These are phyloP conservation scores for Leishmania mexicana DNA, from an alignment of 208 protist species.

Conservation along the genomic window DNA sequence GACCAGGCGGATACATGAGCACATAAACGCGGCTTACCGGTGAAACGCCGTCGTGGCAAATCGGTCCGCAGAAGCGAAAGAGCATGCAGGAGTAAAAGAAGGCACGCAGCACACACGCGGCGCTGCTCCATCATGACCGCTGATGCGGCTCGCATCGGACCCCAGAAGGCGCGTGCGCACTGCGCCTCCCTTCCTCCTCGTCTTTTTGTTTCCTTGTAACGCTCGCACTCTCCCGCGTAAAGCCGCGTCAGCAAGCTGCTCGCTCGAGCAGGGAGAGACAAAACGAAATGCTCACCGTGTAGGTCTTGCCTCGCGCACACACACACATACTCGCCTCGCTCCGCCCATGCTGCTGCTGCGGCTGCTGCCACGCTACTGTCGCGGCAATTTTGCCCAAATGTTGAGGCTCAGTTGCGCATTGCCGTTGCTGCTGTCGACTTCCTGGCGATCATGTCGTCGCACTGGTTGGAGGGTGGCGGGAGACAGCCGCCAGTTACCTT, in stretches of 20 bases:
- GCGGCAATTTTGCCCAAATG: neutral
- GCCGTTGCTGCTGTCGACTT: neutral
- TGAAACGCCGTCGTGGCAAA: neutral
- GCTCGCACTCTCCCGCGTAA: neutral
- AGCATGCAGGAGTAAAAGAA: neutral
- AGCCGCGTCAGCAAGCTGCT: neutral
- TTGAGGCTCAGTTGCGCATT: neutral
- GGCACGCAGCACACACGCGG: neutral
- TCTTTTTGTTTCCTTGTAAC: neutral
- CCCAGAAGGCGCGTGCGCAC: neutral
- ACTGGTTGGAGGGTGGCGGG: neutral
- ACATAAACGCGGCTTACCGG: neutral
- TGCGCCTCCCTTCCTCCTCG: neutral
- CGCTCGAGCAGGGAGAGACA: neutral
- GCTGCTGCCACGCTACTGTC: neutral
- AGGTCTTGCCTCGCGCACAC: neutral
- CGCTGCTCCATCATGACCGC: neutral
- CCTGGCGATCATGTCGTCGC: neutral
- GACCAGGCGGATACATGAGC: neutral
- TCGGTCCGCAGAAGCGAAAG: neutral
- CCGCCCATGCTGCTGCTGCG: neutral
- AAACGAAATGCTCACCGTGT: neutral
- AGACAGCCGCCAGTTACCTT: neutral
- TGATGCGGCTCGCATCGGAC: neutral
- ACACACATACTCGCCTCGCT: neutral